Evolutionary conservation across 192 early-diverging fungal species (phyloP).

Genomic region (Linnemannia zychae): DNA sequence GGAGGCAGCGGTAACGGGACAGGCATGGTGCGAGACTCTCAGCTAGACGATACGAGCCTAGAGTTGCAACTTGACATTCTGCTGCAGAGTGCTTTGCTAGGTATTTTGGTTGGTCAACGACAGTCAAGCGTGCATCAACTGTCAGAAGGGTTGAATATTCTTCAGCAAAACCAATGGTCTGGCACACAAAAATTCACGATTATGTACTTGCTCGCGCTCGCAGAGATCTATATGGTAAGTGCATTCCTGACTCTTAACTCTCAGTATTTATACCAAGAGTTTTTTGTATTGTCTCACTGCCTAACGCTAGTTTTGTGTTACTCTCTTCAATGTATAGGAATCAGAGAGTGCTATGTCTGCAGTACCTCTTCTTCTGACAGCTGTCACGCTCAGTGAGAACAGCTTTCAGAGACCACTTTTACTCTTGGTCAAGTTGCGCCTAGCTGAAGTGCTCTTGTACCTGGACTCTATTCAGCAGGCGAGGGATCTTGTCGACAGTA

Average conservation of each 20-base stretch:
- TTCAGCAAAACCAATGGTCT: slow-evolving; percentile 40
- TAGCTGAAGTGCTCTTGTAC: slow-evolving; percentile 27
- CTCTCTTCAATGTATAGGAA: slow-evolving; percentile 3
- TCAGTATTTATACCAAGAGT: not conserved
- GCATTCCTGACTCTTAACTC: not conserved
- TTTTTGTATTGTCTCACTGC: not conserved
- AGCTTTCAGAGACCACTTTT: slow-evolving; percentile 26
- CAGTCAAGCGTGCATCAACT: slow-evolving; percentile 28
- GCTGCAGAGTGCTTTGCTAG: slow-evolving; percentile 26
- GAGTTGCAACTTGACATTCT: slow-evolving; percentile 36
- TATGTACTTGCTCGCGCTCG: slow-evolving; percentile 34
- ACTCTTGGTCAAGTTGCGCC: slow-evolving; percentile 29
- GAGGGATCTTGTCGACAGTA: slow-evolving; percentile 24
- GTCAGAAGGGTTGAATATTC: slow-evolving; percentile 24
- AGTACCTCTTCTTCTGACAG: slow-evolving; percentile 28
- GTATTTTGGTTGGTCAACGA: slow-evolving; percentile 22
- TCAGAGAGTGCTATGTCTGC: slow-evolving; percentile 31
- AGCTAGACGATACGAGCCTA: slow-evolving; percentile 26
- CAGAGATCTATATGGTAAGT: slow-evolving; percentile 43
- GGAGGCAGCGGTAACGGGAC: not conserved
- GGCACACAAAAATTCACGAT: slow-evolving; percentile 35
- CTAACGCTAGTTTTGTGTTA: not conserved
- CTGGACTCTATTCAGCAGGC: slow-evolving; percentile 27
- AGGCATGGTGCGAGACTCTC: not conserved
- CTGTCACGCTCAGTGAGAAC: slow-evolving; percentile 29